Evolutionary conservation across 345 rosid genomes (phyloP), one percentile per base, ranked within the genome.

Genomic region (Melastoma malabathricum): DNA sequence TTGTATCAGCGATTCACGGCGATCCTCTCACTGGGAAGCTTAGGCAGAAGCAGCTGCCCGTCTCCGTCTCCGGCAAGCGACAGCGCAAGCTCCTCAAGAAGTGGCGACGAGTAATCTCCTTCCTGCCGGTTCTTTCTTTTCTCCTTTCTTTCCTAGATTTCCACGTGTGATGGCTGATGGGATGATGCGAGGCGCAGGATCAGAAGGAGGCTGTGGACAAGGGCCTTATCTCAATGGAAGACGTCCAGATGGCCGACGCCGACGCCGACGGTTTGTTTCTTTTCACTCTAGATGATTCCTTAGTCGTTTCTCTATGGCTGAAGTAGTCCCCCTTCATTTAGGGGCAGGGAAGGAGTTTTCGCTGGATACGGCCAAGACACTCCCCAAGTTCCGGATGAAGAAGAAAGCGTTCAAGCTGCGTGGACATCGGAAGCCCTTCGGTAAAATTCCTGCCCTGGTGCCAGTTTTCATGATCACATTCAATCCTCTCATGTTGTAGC

Each of bases 151-250:
- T n/a, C 10, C 18, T 6, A 0, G 1, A 5, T 57, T 43, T 18
- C 8, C 15, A 4, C 17, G 8, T 57, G n/a, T 4, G 25, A 43
- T 34, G 45, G 49, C 44, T 13, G 64, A 19, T 43, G 22, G 10
- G 10, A 48, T 38, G 50, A 4, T 25, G 43, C 29, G 39, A 3
- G 31, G 15, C 43, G 48, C 72, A 81, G 97, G 90, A 77, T 13
- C 95, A 83, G 69, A 86, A 83, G 68, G 88, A 81, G 16, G 78
- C 76, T 54, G 48, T 78, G 46, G 83, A 69, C 19, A 80, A 75
- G 58, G 97, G 93, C 46, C 72, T 89, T 53, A 71, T 84, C 55
- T 72, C 76, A 18, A 73, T 85, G 95, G 63, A 82, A 22, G 97
- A 82, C 66, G 82, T 82, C 12, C 83, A 78, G 69, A 82, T 85